Evolutionary conservation across 2,329 filamentous ascomycete species (phyloP), one percentile per base, ranked within the genome.

Genomic region (Epichloe amarillans): DNA sequence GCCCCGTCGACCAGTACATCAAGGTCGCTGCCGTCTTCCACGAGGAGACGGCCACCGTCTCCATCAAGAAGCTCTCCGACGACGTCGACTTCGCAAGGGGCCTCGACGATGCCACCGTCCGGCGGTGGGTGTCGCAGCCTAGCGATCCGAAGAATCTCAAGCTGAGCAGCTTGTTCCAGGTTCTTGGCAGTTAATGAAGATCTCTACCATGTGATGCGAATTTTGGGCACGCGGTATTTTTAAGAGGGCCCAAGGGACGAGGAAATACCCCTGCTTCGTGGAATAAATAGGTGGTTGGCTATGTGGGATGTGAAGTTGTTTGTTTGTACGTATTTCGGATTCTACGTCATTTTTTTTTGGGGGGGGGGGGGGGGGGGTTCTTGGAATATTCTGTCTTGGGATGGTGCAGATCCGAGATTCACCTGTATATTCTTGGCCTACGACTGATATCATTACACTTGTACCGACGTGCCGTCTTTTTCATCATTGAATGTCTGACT

Each of bases 1-100:
- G 86, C 33, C 86, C 86, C 3, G 71, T 71, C 23, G 68, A 72
- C 46, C 65, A 64, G 38, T 74, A 71, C 54, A 75, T 86, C 62
- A 87, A 82, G 66, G 74, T 80, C 52, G 84, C 81, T 46, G 73
- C 82, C 41, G 69, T 86, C 50, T 79, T 86, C 60, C 70, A 76
- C 57, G 68, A 72, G 47, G 65, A 66, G 48, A 73, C 69, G 47
- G 68, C 70, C 30, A 69, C 68, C 26, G 74, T 82, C 49, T 72
- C 75, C 55, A 77, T 86, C 63, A 78, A 79, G 67, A 60, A 73
- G 42, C 64, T 81, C 17, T 62, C 69, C 48, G 62, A 69, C 50
- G 52, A 60, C 54, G 66, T 66, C 37, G 64, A 69, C 54, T 75
- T 75, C 57, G 49, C 61, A 41, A 58, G 65, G 37, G 64, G 63